Conservation (phyloP, 2,329 filamentous ascomycete species). For the Talaromyces amestolkiae region DNA sequence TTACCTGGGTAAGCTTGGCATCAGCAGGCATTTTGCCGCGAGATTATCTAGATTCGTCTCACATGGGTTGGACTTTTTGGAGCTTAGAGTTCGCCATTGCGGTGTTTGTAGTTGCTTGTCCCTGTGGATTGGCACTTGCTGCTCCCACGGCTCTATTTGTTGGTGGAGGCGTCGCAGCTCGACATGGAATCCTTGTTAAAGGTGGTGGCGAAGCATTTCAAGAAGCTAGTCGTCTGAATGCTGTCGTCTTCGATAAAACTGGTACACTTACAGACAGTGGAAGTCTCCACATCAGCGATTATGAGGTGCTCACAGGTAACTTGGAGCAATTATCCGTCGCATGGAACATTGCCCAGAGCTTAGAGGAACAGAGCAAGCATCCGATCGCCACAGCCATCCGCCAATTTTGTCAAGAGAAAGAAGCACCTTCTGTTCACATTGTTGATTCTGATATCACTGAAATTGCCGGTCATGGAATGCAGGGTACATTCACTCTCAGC, state of each 20-base stretch:
- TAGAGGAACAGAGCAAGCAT: constrained; percentile 60
- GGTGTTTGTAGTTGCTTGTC: constrained; percentile 83
- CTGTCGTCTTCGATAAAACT: constrained; percentile 85
- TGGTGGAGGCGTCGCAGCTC: constrained; percentile 76
- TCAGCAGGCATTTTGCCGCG: constrained; percentile 42
- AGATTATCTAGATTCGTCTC: constrained; percentile 51
- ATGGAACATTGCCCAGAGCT: constrained; percentile 46
- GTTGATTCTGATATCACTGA: constrained; percentile 49
- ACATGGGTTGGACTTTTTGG: constrained; percentile 53
- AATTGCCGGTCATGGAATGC: constrained; percentile 57
- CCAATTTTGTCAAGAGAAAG: constrained; percentile 44
- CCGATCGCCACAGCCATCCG: constrained; percentile 58
- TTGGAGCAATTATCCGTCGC: constrained; percentile 37
- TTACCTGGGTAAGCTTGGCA: constrained; percentile 48
- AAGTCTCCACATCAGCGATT: constrained; percentile 55
- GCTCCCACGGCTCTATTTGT: constrained; percentile 82
- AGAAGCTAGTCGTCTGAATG: constrained; percentile 73
- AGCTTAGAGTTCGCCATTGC: constrained; percentile 69
- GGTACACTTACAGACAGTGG: constrained; percentile 72
- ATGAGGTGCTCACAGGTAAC: constrained; percentile 39
- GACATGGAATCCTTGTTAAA: constrained; percentile 76
- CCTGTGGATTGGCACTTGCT: constrained; percentile 77
- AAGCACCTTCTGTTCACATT: neutral
- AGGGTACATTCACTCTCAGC: constrained; percentile 47
- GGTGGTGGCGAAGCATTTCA: constrained; percentile 84